Conservation (phyloP, 73 alveolate species). For the Tetrahymena thermophila region DNA sequence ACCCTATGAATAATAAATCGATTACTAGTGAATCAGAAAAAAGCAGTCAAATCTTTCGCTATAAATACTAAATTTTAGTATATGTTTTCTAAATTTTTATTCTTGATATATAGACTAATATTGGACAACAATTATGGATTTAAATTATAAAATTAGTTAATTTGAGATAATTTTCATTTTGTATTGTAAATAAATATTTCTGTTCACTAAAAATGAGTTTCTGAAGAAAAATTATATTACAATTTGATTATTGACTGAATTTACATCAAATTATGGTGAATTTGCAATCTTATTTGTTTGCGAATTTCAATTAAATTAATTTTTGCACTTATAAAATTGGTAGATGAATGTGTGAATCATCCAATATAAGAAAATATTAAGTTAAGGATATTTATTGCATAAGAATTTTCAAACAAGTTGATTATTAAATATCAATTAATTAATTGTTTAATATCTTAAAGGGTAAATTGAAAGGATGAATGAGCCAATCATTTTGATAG, state of each 20-base stretch:
- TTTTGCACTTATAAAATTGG: background rate
- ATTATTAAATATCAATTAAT: too few species aligned
- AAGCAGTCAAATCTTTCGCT: too few species aligned
- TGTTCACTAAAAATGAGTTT: background rate
- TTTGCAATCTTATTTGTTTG: background rate
- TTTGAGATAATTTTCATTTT: background rate
- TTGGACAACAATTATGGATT: too few species aligned
- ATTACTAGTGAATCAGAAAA: too few species aligned
- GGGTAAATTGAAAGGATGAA: background rate
- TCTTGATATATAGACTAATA: too few species aligned
- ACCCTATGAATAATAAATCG: too few species aligned
- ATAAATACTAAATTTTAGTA: too few species aligned
- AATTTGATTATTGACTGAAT: background rate
- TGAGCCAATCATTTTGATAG: background rate
- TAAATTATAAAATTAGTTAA: too few species aligned
- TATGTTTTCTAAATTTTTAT: too few species aligned
- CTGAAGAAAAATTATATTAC: background rate
- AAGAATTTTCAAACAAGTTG: background rate
- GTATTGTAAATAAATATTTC: background rate
- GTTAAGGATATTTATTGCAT: background rate
- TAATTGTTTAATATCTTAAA: background rate
- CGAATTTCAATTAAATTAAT: background rate
- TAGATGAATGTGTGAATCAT: background rate
- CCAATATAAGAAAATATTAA: background rate
- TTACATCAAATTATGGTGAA: background rate